Evolutionary conservation across 2,329 filamentous ascomycete genomes (phyloP), one percentile per base, ranked within the genome.

Genomic region (Microdochium bolleyi): DNA sequence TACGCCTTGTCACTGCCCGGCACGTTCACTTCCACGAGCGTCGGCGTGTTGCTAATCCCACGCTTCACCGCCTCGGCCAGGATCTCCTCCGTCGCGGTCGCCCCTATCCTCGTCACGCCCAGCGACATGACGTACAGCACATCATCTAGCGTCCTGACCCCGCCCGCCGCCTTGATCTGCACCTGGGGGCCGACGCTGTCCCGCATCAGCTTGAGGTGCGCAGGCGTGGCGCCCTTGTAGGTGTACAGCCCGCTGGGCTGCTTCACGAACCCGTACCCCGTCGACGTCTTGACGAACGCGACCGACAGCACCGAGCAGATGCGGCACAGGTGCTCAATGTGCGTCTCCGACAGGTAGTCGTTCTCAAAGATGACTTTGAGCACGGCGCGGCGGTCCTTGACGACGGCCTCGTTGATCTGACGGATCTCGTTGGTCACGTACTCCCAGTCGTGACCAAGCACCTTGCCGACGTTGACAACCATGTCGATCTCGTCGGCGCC

Each of bases 361-460:
- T 81, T 84, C 58, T 84, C 80, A 52, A 84, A 83, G 49, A 84
- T 84, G 50, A 84, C 79, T 60, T 84, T 84, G 7, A 84, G 67
- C 1, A 72, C 67, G 0, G 72, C 76, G n/a, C 14, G 25, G 0
- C 72, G 73, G 7, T 67, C 53, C n/a, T 62, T 59, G 1, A 61
- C 59, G 2, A 82, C 78, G 0, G 68, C 71, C 0, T 71, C 60
- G 56, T 83, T 82, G 55, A 84, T 65, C 27, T 62, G 60, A 1
- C 64, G 60, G 49, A 84, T 78, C 59, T 84, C 80, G 5, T 71
- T 61, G 0, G 63, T 58, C 13, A 84, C 78, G 55, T 82, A 84
- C 7, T 70, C 70, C 79, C 80, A 84, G 27, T 84, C 76, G 0
- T 72, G 74, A 16, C 76, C 67, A 0, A 83, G 71, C 0, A 71